Conservation (phyloP, 768 basidiomycete species). For the Paxillus involutus region DNA sequence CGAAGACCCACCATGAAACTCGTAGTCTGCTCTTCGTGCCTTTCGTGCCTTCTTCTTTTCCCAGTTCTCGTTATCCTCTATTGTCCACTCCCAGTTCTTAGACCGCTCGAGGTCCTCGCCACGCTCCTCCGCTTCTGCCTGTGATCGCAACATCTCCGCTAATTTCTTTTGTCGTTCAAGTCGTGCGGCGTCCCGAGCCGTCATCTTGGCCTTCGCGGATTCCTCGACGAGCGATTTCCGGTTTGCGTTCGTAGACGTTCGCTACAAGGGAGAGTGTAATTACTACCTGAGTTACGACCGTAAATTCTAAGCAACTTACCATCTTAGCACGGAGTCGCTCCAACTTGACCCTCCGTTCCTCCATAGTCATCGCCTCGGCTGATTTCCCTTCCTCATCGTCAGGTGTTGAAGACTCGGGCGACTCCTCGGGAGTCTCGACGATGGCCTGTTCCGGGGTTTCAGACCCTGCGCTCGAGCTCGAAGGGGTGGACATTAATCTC, state of each 20-base stretch:
- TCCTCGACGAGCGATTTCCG: constrained; percentile 85
- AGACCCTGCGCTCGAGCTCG: neutral
- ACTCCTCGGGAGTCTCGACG: constrained; percentile 22
- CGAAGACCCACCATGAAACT: too few species aligned
- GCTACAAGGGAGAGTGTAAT: constrained; percentile 40
- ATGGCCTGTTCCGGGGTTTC: neutral
- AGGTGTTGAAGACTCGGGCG: constrained; percentile 24
- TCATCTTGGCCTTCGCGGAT: constrained; percentile 71
- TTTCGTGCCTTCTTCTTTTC: constrained; percentile 50
- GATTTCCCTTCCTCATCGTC: constrained; percentile 18
- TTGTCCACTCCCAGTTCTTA: constrained; percentile 63
- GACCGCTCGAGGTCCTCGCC: constrained; percentile 50
- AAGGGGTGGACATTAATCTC: constrained; percentile 14
- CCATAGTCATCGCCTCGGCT: constrained; percentile 45
- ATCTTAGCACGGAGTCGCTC: constrained; percentile 75
- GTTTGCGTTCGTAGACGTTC: constrained; percentile 77
- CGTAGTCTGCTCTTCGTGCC: neutral
- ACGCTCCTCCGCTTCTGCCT: constrained; percentile 84
- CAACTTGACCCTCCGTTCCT: constrained; percentile 76
- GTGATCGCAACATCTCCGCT: constrained; percentile 82
- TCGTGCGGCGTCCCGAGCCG: constrained; percentile 76
- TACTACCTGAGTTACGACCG: neutral
- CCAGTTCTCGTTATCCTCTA: constrained; percentile 97
- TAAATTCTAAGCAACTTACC: constrained; percentile 41
- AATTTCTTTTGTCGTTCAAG: constrained; percentile 89